phyloP scores from a whole-genome alignment of 805 yeast genomes.

The Ogataea pignaliae region DNA sequence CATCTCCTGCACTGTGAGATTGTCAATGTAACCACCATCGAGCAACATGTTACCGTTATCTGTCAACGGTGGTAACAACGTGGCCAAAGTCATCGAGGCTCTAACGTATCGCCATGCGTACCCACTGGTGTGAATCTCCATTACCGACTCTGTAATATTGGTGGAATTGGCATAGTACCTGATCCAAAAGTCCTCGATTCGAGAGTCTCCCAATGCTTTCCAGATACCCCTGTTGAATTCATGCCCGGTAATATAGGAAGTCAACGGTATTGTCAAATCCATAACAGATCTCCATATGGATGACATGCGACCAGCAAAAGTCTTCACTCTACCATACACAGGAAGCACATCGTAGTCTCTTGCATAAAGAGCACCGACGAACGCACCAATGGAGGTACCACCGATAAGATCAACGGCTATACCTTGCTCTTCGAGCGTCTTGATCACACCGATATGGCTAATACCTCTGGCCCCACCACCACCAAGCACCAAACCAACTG shows the following conservation, averaged over 20 bases:
- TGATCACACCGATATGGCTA: slow-evolving; percentile 86
- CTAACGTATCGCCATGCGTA: slow-evolving; percentile 94
- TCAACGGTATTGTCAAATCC: slow-evolving; percentile 89
- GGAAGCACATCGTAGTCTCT: slow-evolving; percentile 88
- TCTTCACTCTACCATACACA: slow-evolving; percentile 83
- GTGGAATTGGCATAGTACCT: slow-evolving; percentile 87
- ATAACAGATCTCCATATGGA: slow-evolving; percentile 80
- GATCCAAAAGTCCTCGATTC: slow-evolving; percentile 96
- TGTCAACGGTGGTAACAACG: slow-evolving; percentile 82
- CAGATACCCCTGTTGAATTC: slow-evolving; percentile 97
- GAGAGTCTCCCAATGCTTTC: slow-evolving; percentile 88
- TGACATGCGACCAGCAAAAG: slow-evolving; percentile 75
- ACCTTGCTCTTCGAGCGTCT: slow-evolving; percentile 86
- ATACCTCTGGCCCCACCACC: slow-evolving; percentile 98
- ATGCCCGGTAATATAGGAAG: slow-evolving; percentile 95
- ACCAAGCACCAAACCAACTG: slow-evolving; percentile 90
- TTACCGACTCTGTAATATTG: slow-evolving; percentile 87
- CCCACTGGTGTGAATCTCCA: slow-evolving; percentile 91
- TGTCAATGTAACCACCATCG: slow-evolving; percentile 96
- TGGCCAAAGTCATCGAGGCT: slow-evolving; percentile 96
- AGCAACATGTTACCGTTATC: slow-evolving; percentile 88
- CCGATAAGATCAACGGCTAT: slow-evolving; percentile 93
- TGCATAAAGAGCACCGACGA: slow-evolving; percentile 94
- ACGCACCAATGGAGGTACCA: slow-evolving; percentile 94
- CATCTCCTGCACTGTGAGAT: slow-evolving; percentile 91